Evolutionary conservation across 1,284 basidiomycete genomes (phyloP), one percentile per base, ranked within the genome.

Genomic region (Butyriboletus appendiculatus): DNA sequence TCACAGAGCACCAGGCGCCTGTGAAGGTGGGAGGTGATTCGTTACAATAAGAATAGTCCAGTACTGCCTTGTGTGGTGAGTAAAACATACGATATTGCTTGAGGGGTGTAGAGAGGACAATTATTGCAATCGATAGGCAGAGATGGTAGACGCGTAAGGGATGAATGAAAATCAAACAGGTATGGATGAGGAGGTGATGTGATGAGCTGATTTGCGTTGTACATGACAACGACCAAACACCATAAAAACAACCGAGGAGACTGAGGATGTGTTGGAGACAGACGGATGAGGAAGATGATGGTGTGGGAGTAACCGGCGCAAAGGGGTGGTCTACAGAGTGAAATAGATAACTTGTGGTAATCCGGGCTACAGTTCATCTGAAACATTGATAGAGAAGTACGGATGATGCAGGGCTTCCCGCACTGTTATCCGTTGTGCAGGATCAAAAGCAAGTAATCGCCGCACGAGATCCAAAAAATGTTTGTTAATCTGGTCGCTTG

Each of bases 401-500:
- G 89, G 88, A 68, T 97, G 95, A 53, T 82, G 81, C 53, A 98
- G 81, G 20, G 96, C 96, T 43, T 94, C 87, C 65, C 85, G 81
- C 42, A 97, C 94, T 18, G 87, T 88, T 61, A 95, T 87, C 61
- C 95, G 86, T 62, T 92, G 85, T 2, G 82, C 81, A 34, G 95
- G 94, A 72, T 99, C 96, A 73, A 96, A 99, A 54, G 88, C 88
- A 44, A 99, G 82, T 55, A 99, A 78, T 67, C 86, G 87, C 66
- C 85, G 81, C 58, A 99, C 90, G 30, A 98, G 83, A 69, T 96
- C 88, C 62, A 94, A 75, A 75, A 98, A 98, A 62, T 89, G 82
- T 63, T 79, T 76, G 71, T 94, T 94, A 65, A 86, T 77, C 44
- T 78, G 71, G 70, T 94, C 85, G 48, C 73, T 81, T 30, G 84